A percentile compares a stretch with the other conserved stretches of the same genome.
These are phyloP conservation scores for Cephalotrichum gorgonifer DNA, from an alignment of 2,329 filamentous ascomycete genomes.

Conservation along the genomic window DNA sequence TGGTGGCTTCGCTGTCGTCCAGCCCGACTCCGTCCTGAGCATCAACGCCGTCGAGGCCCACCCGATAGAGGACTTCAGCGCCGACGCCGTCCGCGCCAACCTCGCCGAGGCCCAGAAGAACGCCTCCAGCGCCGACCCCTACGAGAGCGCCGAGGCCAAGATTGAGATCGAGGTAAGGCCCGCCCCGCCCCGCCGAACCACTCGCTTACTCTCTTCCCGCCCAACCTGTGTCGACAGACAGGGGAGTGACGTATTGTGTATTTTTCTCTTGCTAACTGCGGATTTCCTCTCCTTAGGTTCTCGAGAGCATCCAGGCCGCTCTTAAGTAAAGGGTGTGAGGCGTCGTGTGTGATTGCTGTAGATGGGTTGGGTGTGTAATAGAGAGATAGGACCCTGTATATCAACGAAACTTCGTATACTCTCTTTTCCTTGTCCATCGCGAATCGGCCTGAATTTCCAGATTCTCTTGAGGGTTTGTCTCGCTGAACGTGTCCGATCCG, in stretches of 20 bases:
- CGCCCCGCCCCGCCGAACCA: background rate
- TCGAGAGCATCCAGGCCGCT: constrained; percentile 10
- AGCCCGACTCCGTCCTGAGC: constrained; percentile 89
- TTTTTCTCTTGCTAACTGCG: no score
- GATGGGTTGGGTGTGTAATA: constrained; percentile 4
- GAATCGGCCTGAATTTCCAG: background rate
- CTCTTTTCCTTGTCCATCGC: background rate
- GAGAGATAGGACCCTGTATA: constrained; percentile 5
- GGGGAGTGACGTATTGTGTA: no score
- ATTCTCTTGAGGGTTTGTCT: background rate
- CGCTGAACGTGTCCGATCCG: no score
- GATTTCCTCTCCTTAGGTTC: constrained; percentile 6
- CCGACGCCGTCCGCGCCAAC: constrained; percentile 79
- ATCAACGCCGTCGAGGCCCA: constrained; percentile 98
- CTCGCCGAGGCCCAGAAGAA: constrained; percentile 95
- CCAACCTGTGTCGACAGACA: no score
- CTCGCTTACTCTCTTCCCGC: background rate
- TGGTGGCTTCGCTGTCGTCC: constrained; percentile 92
- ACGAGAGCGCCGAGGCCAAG: constrained; percentile 97
- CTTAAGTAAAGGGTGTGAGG: constrained; percentile 9
- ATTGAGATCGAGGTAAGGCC: constrained; percentile 95
- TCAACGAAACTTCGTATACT: constrained; percentile 1
- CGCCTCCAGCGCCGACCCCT: constrained; percentile 79
- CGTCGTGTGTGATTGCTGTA: background rate
- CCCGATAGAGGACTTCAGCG: constrained; percentile 90